Evolutionary conservation across 805 yeast species (phyloP).

Genomic region (Ogataea siamensis): DNA sequence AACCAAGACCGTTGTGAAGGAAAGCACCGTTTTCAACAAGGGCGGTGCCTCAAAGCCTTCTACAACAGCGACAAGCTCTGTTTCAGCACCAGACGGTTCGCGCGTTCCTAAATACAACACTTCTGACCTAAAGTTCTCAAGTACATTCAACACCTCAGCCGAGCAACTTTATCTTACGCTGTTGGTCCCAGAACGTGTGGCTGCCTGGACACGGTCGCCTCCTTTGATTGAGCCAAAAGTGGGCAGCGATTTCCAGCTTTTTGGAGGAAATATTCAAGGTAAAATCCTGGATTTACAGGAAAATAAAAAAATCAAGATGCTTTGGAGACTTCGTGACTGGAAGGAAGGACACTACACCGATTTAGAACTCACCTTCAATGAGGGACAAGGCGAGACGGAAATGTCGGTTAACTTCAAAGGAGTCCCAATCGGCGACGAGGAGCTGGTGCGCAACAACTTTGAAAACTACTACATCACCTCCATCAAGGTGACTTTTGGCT

Average conservation of each 20-base stretch:
- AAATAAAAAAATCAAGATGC: conserved; percentile 60
- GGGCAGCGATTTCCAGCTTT: conserved; percentile 65
- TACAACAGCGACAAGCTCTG: conserved; percentile 9
- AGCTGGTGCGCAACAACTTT: conserved; percentile 78
- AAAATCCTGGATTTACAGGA: conserved; percentile 58
- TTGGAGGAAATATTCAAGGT: conserved; percentile 86
- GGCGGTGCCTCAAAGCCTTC: conserved; percentile 8
- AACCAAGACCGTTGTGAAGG: conserved; percentile 28
- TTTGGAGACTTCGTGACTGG: conserved; percentile 92
- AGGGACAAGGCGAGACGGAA: conserved; percentile 82
- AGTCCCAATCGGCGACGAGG: conserved; percentile 94
- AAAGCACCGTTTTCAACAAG: conserved; percentile 31
- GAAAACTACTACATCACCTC: conserved; percentile 86
- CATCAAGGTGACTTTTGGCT: conserved; percentile 90
- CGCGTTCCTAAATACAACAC: conserved; percentile 70
- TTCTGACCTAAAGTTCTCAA: conserved; percentile 70
- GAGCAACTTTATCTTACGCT: conserved; percentile 80
- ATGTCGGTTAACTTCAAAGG: conserved; percentile 79
- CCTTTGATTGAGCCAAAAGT: conserved; percentile 57
- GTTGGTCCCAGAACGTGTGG: conserved; percentile 70
- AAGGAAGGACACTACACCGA: conserved; percentile 76
- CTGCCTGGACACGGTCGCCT: conserved; percentile 87
- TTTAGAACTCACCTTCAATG: conserved; percentile 62
- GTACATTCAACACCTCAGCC: conserved; percentile 83
- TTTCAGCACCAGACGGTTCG: not conserved